Percentiles rank a stretch among this genome's conserved stretches.
phyloP scores from a whole-genome alignment of 208 protist genomes.

The Strigomonas culicis region DNA sequence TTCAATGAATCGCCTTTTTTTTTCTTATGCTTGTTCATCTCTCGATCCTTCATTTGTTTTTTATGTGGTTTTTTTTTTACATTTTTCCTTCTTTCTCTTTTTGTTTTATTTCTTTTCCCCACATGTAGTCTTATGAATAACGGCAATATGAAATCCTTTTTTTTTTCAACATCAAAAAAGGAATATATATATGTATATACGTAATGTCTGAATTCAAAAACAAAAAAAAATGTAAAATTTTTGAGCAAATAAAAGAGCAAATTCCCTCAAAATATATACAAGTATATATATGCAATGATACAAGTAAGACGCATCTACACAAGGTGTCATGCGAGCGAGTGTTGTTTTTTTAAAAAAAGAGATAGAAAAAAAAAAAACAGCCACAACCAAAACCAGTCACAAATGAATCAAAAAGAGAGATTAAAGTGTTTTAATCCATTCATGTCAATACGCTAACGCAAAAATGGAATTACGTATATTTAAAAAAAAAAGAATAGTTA shows the following conservation, averaged over 20 bases:
- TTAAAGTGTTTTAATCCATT: not conserved
- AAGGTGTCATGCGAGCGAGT: not conserved
- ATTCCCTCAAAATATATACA: not conserved
- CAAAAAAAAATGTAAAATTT: not conserved
- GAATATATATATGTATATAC: not conserved
- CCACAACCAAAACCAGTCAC: too few relatives aligned
- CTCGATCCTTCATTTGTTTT: slow-evolving; percentile 11
- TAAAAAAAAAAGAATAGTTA: too few relatives aligned
- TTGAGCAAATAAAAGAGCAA: not conserved
- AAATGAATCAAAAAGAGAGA: too few relatives aligned
- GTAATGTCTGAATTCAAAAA: not conserved
- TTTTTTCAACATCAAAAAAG: not conserved
- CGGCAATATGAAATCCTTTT: slow-evolving; percentile 8
- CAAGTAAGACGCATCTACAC: too few relatives aligned
- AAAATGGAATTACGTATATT: too few relatives aligned
- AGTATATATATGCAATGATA: not conserved
- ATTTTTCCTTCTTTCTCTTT: not conserved
- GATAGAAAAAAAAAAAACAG: too few relatives aligned
- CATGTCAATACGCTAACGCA: not conserved
- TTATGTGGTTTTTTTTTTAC: slow-evolving; percentile 13
- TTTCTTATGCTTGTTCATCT: slow-evolving; percentile 6
- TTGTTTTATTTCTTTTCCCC: not conserved
- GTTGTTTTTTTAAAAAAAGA: slow-evolving; percentile 2
- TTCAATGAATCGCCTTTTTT: not conserved
- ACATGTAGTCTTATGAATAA: not conserved